Conservation (phyloP, 2,329 filamentous ascomycete species). For the Fusarium coffeatum region DNA sequence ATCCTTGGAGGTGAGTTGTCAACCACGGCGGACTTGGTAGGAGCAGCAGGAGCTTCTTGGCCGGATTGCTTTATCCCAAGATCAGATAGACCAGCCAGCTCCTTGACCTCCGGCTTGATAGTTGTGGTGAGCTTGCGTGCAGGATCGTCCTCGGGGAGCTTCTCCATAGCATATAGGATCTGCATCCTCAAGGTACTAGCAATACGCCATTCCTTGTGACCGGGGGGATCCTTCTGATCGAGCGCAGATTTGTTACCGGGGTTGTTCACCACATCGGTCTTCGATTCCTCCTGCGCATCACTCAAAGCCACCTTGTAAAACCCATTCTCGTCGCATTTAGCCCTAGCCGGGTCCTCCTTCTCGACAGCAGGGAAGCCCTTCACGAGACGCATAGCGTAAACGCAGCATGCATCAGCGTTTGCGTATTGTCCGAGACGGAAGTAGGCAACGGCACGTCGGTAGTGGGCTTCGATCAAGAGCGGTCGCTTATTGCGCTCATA, state of each 20-base stretch:
- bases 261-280: slow-evolving; percentile 49
- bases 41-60: not conserved
- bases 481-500: slow-evolving; percentile 77
- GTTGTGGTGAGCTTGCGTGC: slow-evolving; percentile 59
- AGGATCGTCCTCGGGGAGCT: slow-evolving; percentile 57
- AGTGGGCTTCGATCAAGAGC: slow-evolving; percentile 82
- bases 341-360: slow-evolving; percentile 47
- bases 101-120: slow-evolving; percentile 49
- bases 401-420: slow-evolving; percentile 78
- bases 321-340: slow-evolving; percentile 58
- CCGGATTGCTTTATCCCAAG: slow-evolving; percentile 8
- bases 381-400: slow-evolving; percentile 62
- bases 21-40: slow-evolving; percentile 34
- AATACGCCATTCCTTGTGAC: slow-evolving; percentile 51
- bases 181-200: slow-evolving; percentile 61
- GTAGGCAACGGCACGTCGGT: slow-evolving; percentile 80
- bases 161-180: slow-evolving; percentile 59
- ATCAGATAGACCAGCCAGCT: slow-evolving; percentile 45
- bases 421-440: slow-evolving; percentile 77
- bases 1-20: slow-evolving; percentile 45
- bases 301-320: slow-evolving; percentile 58
- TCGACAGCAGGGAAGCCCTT: slow-evolving; percentile 50
- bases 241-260: slow-evolving; percentile 6
- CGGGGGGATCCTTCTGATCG: slow-evolving; percentile 3
- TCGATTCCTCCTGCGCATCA: slow-evolving; percentile 46